Evolutionary conservation across 805 yeast genomes (phyloP).

Genomic region (Barnettozyma pratensis): DNA sequence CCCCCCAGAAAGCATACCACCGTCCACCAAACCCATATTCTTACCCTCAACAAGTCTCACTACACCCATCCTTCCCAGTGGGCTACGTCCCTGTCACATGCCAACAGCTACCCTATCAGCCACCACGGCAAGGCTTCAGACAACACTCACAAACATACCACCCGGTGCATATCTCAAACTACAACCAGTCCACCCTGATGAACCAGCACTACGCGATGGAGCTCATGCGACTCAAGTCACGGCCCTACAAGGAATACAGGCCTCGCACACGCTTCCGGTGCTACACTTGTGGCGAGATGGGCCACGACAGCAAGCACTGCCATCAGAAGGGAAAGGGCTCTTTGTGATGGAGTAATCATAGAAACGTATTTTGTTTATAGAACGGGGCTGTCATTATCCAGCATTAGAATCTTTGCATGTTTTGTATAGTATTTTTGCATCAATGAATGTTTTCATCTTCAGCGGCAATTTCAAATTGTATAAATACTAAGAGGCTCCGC

Average conservation of each 20-base stretch:
- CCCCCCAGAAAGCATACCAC: not conserved
- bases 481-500: not conserved
- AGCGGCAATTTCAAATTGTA: slow-evolving; percentile 1
- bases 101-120: too few species aligned
- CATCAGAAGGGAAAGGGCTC: not conserved
- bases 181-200: not conserved
- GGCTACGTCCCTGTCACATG: too few species aligned
- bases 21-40: not conserved
- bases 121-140: too few species aligned
- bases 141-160: too few species aligned
- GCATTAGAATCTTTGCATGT: too few species aligned
- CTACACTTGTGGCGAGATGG: slow-evolving; percentile 12
- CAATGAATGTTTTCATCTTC: not conserved
- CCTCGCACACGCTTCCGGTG: slow-evolving; percentile 1
- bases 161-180: too few species aligned
- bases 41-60: not conserved
- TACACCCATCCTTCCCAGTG: too few species aligned
- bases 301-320: slow-evolving; percentile 17
- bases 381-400: too few species aligned
- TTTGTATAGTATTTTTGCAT: too few species aligned
- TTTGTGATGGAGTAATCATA: not conserved
- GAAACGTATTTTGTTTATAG: too few species aligned
- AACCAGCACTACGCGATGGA: slow-evolving; percentile 10
- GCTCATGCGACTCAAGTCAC: slow-evolving; percentile 8
- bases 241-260: not conserved